Evolutionary conservation across 352 stramenopile species (phyloP).

Genomic region (Saprolegnia diclina): DNA sequence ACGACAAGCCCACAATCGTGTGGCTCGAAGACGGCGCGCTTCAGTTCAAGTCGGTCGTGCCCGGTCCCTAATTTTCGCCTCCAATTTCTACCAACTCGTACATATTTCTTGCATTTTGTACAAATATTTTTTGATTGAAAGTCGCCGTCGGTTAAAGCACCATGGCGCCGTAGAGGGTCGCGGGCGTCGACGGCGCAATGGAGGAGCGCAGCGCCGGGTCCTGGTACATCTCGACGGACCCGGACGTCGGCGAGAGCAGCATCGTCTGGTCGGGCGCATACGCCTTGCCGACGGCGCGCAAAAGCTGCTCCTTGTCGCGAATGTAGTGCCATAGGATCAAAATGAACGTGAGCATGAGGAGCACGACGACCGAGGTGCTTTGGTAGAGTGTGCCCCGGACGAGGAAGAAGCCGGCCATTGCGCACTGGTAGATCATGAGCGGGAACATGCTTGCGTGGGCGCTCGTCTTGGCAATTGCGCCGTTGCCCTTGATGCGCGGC

Average conservation of each 20-base stretch:
- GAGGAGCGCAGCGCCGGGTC: slow-evolving; percentile 14
- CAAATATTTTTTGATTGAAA: background rate
- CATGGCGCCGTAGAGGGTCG: background rate
- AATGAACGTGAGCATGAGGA: slow-evolving; percentile 82
- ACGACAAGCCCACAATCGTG: slow-evolving; percentile 20
- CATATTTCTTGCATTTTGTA: background rate
- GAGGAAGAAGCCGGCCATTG: slow-evolving; percentile 82
- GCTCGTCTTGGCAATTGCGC: slow-evolving; percentile 71
- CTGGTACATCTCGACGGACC: slow-evolving; percentile 22
- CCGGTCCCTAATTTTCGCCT: background rate
- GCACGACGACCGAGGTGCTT: slow-evolving; percentile 56
- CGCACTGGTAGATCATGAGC: slow-evolving; percentile 71
- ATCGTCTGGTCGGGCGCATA: slow-evolving; percentile 18
- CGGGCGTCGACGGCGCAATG: background rate
- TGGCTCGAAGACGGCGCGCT: slow-evolving; percentile 25
- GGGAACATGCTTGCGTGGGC: slow-evolving; percentile 76
- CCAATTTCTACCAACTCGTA: background rate
- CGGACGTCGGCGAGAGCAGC: slow-evolving; percentile 14
- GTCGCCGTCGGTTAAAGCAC: background rate
- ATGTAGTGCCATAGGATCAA: slow-evolving; percentile 77
- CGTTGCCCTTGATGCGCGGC: slow-evolving; percentile 74
- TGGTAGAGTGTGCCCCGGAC: slow-evolving; percentile 69
- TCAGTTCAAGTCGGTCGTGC: slow-evolving; percentile 22
- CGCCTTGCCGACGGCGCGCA: slow-evolving; percentile 12
- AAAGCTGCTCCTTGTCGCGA: slow-evolving; percentile 63